Conservation (phyloP, 495 filamentous ascomycete genomes). For the Aspergillus nidulans region DNA sequence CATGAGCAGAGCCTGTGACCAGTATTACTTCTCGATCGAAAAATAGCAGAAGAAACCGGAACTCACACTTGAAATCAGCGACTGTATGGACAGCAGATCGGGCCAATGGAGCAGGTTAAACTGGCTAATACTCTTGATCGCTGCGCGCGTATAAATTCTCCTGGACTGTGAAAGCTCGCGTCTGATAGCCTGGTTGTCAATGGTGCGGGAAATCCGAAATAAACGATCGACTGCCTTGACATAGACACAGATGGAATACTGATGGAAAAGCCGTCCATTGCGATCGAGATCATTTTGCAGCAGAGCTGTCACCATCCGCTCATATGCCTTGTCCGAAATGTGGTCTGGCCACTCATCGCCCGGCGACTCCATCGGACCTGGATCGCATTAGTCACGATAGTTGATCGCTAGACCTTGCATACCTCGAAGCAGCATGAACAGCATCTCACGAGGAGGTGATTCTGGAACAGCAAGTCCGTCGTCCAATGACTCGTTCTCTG, state of each 20-base stretch:
- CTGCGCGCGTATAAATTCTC: constrained; percentile 16
- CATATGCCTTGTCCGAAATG: constrained; percentile 21
- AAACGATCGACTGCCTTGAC: constrained; percentile 24
- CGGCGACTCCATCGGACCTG: constrained; percentile 9
- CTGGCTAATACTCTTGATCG: constrained; percentile 16
- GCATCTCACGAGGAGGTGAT: constrained; percentile 19
- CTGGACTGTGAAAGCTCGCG: constrained; percentile 20
- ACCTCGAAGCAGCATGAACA: constrained; percentile 30
- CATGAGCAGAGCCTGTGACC: constrained; percentile 25
- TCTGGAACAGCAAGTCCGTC: constrained; percentile 9
- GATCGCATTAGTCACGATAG: neutral
- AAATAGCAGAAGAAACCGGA: neutral
- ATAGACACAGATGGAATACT: constrained; percentile 28
- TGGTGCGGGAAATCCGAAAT: constrained; percentile 15
- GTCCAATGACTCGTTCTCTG: neutral
- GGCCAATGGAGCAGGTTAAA: constrained; percentile 23
- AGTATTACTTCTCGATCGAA: neutral
- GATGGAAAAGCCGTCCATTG: constrained; percentile 19
- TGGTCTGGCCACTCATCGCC: constrained; percentile 28
- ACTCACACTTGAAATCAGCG: constrained; percentile 27
- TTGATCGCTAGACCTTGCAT: neutral
- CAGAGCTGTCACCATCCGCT: constrained; percentile 19
- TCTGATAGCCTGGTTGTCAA: constrained; percentile 16
- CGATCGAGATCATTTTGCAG: constrained; percentile 2
- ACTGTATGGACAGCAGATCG: constrained; percentile 21